Evolutionary conservation across 768 basidiomycete species (phyloP).

Genomic region (Clitopilus hobsonii): DNA sequence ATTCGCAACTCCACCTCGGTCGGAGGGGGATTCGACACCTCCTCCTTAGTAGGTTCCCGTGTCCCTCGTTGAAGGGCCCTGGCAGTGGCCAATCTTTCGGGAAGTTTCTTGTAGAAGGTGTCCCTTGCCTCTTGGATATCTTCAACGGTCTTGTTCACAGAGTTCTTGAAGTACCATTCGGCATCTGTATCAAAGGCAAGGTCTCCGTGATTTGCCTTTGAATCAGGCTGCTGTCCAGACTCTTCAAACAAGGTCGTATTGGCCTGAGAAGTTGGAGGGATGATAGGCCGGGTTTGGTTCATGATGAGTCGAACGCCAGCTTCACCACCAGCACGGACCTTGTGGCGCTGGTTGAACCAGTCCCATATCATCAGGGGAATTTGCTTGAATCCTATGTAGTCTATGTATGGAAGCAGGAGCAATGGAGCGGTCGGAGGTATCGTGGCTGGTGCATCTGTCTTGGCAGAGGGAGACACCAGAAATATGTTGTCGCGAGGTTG

Average conservation of each 20-base stretch:
- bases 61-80: slow-evolving; percentile 70
- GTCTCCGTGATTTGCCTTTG: slow-evolving; percentile 39
- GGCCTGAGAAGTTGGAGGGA: slow-evolving; percentile 23
- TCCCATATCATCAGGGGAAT: slow-evolving; percentile 89
- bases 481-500: slow-evolving; percentile 20
- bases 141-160: slow-evolving; percentile 43
- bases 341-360: slow-evolving; percentile 85
- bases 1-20: slow-evolving; percentile 87
- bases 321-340: slow-evolving; percentile 77
- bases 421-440: slow-evolving; percentile 79
- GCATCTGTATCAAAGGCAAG: slow-evolving; percentile 67
- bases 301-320: slow-evolving; percentile 74
- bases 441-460: slow-evolving; percentile 12
- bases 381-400: slow-evolving; percentile 77
- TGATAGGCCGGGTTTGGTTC: slow-evolving; percentile 57
- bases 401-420: slow-evolving; percentile 67
- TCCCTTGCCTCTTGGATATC: slow-evolving; percentile 66
- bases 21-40: slow-evolving; percentile 69
- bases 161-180: slow-evolving; percentile 69
- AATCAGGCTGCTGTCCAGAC: slow-evolving; percentile 13
- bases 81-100: slow-evolving; percentile 61
- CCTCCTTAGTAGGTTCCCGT: slow-evolving; percentile 85
- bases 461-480: slow-evolving; percentile 12
- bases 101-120: slow-evolving; percentile 72
- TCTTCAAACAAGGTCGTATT: slow-evolving; percentile 17